Conservation (phyloP, 768 basidiomycete genomes). For the Pleurotus ostreatus region DNA sequence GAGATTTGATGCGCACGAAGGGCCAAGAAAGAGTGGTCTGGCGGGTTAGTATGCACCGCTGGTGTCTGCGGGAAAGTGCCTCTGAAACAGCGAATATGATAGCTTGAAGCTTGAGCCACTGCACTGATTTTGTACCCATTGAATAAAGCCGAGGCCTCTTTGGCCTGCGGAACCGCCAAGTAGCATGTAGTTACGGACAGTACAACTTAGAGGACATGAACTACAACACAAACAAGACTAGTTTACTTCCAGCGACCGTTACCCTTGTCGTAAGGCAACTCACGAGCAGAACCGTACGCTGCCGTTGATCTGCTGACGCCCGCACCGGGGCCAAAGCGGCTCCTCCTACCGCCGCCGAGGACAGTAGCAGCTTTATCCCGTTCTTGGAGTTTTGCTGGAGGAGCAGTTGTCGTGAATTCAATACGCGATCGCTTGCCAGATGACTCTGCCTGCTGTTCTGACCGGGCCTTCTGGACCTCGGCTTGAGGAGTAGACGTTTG, state of each 20-base stretch:
- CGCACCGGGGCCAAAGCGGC: not conserved
- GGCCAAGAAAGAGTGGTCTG: no score
- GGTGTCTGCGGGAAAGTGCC: no score
- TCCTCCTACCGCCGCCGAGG: not conserved
- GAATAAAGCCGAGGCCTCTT: no score
- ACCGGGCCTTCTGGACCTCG: conserved; percentile 55
- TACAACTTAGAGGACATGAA: no score
- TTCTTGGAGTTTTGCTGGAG: conserved; percentile 9
- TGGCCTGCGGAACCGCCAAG: no score
- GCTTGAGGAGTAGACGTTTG: conserved; percentile 37
- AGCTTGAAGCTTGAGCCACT: no score
- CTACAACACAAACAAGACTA: no score
- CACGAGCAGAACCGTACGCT: not conserved
- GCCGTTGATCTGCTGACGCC: not conserved
- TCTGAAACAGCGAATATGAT: no score
- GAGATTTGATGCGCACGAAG: no score
- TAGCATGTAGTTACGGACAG: no score
- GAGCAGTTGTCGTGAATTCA: conserved; percentile 41
- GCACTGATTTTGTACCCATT: no score
- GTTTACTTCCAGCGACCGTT: not conserved
- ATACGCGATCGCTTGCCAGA: conserved; percentile 58
- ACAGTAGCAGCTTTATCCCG: conserved; percentile 3
- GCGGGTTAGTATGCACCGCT: no score
- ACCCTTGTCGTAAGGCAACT: not conserved
- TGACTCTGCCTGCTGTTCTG: conserved; percentile 59